Evolutionary conservation across 2,329 filamentous ascomycete species (phyloP).

Genomic region (Phialocephala sp.): DNA sequence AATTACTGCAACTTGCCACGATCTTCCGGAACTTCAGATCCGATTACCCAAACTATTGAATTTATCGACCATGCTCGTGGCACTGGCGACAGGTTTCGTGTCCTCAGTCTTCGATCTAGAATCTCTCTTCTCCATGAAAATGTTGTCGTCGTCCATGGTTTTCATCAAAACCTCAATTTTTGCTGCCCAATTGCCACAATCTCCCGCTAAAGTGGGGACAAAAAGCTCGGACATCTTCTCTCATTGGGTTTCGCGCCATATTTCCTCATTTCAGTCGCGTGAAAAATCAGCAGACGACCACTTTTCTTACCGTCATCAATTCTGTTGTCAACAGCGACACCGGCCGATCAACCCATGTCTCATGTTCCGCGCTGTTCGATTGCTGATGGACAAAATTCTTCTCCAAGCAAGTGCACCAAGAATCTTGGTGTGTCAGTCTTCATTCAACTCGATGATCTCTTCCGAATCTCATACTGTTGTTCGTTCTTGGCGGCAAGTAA

Average conservation of each 20-base stretch:
- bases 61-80: too few relatives aligned
- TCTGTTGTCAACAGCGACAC: background rate
- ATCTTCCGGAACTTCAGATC: too few relatives aligned
- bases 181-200: constrained; percentile 5
- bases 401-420: background rate
- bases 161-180: constrained; percentile 1
- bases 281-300: background rate
- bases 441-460: background rate
- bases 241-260: background rate
- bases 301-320: constrained; percentile 4
- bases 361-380: background rate
- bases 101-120: too few relatives aligned
- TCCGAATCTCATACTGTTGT: constrained; percentile 13
- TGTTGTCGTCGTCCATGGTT: background rate
- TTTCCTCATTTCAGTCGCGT: background rate
- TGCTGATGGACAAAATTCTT: background rate
- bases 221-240: constrained; percentile 1
- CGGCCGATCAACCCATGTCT: background rate
- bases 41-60: too few relatives aligned
- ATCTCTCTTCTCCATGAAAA: constrained; percentile 1
- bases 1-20: too few relatives aligned
- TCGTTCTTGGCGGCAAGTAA: background rate
- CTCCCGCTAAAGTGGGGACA: background rate
- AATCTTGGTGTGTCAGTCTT: background rate
- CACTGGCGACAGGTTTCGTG: too few relatives aligned